Conservation (phyloP, 257 asterid species). For the Perilla frutescens region DNA sequence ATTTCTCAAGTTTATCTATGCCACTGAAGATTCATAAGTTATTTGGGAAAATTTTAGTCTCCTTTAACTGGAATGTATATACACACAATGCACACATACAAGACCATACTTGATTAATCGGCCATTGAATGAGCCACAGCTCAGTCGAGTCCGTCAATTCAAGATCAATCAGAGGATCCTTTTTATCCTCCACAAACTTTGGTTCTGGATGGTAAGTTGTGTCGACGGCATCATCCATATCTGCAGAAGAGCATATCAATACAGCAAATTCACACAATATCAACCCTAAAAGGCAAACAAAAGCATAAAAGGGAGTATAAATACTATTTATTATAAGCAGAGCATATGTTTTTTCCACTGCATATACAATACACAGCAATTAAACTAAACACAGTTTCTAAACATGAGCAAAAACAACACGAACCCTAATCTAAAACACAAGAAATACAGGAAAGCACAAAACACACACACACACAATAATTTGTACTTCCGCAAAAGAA, state of each 20-base stretch:
- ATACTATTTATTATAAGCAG: no score
- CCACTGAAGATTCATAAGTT: not conserved
- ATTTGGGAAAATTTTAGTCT: not conserved
- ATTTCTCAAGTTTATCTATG: not conserved
- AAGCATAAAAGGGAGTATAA: no score
- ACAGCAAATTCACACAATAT: not conserved
- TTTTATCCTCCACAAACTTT: conserved; percentile 60
- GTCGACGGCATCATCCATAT: conserved; percentile 35
- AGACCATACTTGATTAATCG: conserved; percentile 53
- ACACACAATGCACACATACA: not conserved
- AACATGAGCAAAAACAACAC: no score
- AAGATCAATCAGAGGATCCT: conserved; percentile 57
- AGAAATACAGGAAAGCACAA: no score
- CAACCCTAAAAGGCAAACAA: no score
- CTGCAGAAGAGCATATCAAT: conserved; percentile 16
- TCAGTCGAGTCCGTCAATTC: conserved; percentile 59
- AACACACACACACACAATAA: no score
- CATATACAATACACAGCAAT: no score
- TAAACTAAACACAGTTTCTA: no score
- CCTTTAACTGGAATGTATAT: not conserved
- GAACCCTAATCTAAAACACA: no score
- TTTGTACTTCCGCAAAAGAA: no score
- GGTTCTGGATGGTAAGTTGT: conserved; percentile 49
- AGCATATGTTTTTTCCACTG: no score
- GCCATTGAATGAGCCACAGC: conserved; percentile 83